Evolutionary conservation across 768 basidiomycete species (phyloP).

Genomic region (Rubroboletus pulcherrimus): DNA sequence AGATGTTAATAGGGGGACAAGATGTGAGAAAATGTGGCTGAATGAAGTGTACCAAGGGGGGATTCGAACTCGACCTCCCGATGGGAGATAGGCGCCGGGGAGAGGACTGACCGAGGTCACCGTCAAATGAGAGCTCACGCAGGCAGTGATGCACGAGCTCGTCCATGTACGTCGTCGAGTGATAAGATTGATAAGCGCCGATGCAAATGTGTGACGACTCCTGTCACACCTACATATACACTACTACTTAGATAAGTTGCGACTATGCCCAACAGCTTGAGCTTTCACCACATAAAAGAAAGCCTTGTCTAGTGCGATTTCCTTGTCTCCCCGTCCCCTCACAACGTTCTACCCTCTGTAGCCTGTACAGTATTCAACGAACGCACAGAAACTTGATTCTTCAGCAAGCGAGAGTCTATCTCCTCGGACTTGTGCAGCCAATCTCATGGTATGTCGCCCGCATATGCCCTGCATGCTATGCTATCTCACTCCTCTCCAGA

Average conservation of each 20-base stretch:
- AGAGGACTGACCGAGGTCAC: constrained; percentile 71
- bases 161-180: constrained; percentile 51
- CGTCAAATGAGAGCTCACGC: constrained; percentile 85
- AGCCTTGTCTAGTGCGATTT: background rate
- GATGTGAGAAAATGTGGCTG: constrained; percentile 15
- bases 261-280: background rate
- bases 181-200: background rate
- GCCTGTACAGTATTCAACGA: background rate
- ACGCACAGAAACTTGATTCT: background rate
- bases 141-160: constrained; percentile 81
- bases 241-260: too few relatives aligned
- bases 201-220: background rate
- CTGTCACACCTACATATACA: background rate
- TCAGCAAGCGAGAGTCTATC: background rate
- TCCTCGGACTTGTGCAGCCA: background rate
- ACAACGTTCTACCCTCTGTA: background rate
- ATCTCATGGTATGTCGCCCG: constrained; percentile 17
- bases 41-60: constrained; percentile 27
- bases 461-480: background rate
- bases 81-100: background rate
- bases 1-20: background rate
- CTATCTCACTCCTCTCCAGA: constrained; percentile 32
- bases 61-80: constrained; percentile 42
- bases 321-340: background rate
- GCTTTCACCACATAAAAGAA: too few relatives aligned